Conservation (phyloP, 495 filamentous ascomycete genomes). For the Chaetomidium leptoderma region DNA sequence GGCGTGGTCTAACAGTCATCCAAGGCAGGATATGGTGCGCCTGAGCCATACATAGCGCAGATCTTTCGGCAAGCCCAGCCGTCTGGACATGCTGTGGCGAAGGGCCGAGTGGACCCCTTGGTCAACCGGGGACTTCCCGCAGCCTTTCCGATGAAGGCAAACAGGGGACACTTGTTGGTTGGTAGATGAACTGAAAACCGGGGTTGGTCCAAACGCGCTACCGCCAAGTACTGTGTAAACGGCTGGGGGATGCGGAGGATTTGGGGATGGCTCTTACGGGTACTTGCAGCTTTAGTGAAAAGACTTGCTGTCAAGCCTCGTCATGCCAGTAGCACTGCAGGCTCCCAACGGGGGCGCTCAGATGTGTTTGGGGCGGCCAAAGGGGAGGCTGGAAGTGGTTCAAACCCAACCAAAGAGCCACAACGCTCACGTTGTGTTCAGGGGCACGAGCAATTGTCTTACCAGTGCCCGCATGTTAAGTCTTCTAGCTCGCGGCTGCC, state of each 20-base stretch:
- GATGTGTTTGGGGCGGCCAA: not conserved
- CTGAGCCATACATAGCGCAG: not conserved
- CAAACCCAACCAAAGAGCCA: not conserved
- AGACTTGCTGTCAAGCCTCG: slow-evolving; percentile 10
- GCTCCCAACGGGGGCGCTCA: not conserved
- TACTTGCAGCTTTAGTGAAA: not conserved
- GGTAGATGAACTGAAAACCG: not conserved
- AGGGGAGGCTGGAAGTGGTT: not conserved
- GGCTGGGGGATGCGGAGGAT: slow-evolving; percentile 4
- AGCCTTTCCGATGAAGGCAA: not conserved
- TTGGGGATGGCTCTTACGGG: not conserved
- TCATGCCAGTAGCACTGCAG: slow-evolving; percentile 1
- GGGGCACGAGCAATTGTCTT: not conserved
- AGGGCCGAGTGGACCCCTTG: not conserved
- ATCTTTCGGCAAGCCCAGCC: not conserved
- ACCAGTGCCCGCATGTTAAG: not conserved
- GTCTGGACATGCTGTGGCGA: slow-evolving; percentile 10
- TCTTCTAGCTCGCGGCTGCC: not conserved
- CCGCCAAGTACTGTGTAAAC: not conserved
- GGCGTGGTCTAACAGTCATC: too few species aligned
- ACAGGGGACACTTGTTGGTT: not conserved
- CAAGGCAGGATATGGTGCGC: not conserved
- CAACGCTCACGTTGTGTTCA: slow-evolving; percentile 6
- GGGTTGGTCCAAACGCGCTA: not conserved
- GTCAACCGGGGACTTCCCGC: not conserved